A percentile compares a stretch with the other conserved stretches of the same genome.
phyloP scores from a whole-genome alignment of 768 basidiomycete species.

The Tephrocybe rancida region DNA sequence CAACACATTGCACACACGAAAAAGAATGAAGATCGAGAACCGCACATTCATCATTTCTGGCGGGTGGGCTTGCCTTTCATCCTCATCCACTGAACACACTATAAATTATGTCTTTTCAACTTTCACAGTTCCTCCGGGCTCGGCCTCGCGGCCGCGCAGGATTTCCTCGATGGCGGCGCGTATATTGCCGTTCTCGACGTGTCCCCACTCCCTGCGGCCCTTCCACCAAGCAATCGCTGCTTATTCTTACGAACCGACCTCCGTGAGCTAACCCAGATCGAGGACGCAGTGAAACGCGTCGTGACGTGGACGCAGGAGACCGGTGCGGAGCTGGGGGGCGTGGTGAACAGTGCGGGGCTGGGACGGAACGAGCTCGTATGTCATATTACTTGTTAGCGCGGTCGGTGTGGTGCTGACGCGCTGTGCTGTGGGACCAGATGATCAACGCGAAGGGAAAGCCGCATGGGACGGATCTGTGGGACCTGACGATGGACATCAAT shows the following conservation, averaged over 20 bases:
- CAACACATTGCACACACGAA: neutral
- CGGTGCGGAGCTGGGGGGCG: slow-evolving; percentile 52
- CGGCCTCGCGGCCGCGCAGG: slow-evolving; percentile 52
- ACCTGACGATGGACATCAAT: slow-evolving; percentile 54
- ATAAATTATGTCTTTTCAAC: neutral
- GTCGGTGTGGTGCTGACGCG: neutral
- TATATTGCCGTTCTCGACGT: slow-evolving; percentile 58
- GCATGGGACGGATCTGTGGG: slow-evolving; percentile 54
- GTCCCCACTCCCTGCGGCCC: slow-evolving; percentile 32
- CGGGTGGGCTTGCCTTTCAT: slow-evolving; percentile 38
- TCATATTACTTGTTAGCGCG: neutral
- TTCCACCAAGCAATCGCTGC: slow-evolving; percentile 26
- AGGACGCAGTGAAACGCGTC: slow-evolving; percentile 37
- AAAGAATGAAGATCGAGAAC: slow-evolving; percentile 48
- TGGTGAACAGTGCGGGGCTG: slow-evolving; percentile 61
- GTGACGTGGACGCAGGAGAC: slow-evolving; percentile 44
- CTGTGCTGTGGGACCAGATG: slow-evolving; percentile 36
- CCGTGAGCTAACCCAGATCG: slow-evolving; percentile 35
- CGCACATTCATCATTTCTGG: slow-evolving; percentile 61
- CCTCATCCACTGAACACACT: neutral
- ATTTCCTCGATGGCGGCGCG: slow-evolving; percentile 44
- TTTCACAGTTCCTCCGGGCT: slow-evolving; percentile 53
- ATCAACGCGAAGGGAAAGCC: slow-evolving; percentile 48
- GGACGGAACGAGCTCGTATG: slow-evolving; percentile 28
- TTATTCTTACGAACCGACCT: slow-evolving; percentile 47